Evolutionary conservation across 2,329 filamentous ascomycete species (phyloP), one percentile per base, ranked within the genome.

Genomic region (Sphaceloma murrayae): DNA sequence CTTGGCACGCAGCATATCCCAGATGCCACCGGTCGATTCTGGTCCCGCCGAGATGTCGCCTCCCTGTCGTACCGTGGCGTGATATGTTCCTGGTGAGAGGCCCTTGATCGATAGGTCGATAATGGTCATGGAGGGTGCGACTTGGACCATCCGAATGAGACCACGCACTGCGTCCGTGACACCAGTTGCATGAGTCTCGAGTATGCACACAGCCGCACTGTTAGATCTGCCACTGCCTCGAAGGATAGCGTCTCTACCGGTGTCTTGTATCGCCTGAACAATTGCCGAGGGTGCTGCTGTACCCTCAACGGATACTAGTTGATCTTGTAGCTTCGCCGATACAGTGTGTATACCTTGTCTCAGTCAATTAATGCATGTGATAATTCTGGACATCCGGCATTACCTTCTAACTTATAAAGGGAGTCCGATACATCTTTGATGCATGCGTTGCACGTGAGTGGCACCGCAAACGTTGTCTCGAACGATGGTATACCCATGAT

Each of bases 171-270:
- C 72, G 56, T 81, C 74, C 52, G 67, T 62, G 46, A 79, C 73
- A 46, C 64, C 62, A 27, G 63, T 67, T 34, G 78, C 74, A 57
- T 85, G 79, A 46, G 86, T 93, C 69, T 98, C 91, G 49, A 98
- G 77, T 58, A 98, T 96, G 65, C 88, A 94, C 32, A 98, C 91
- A 33, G 89, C 86, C 21, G 87, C 85, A 88, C 85, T 85, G 65
- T 95, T 81, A 58, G 85, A 81, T 54, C 73, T 75, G 51, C 91
- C 91, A 48, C 83, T 88, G 45, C 91, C 91, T 53, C 91, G 81
- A 47, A 98, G 68, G 58, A 98, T 95, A 34, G 89, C 89, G 74
- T 96, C 89, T 57, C 87, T 78, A 43, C 91, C 91, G 7, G 88
- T 95, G 33, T 74, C 72, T 67, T 95, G 84, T 51, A 96, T 94